Conservation (phyloP, 2,329 filamentous ascomycete genomes). For the Claviceps capensis region DNA sequence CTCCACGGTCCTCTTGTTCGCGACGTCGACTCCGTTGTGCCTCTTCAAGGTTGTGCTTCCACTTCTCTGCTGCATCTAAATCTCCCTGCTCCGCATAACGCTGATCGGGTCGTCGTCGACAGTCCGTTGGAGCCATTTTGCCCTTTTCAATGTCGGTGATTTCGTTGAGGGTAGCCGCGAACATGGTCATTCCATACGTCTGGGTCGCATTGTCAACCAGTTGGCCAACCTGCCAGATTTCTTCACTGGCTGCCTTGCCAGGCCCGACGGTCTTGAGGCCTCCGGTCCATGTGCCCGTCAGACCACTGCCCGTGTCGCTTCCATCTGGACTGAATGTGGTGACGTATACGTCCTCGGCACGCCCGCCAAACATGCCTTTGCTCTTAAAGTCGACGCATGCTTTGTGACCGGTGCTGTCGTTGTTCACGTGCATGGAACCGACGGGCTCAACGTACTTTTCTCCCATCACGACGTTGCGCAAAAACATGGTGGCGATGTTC, state of each 20-base stretch:
- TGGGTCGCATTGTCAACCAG: constrained; percentile 68
- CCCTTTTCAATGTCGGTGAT: constrained; percentile 65
- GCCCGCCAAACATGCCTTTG: constrained; percentile 93
- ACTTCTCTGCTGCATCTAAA: constrained; percentile 67
- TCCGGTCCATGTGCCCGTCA: constrained; percentile 76
- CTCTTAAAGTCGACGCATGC: constrained; percentile 83
- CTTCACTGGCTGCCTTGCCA: constrained; percentile 45
- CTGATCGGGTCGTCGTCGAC: constrained; percentile 75
- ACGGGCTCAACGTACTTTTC: constrained; percentile 97
- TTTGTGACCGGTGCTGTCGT: constrained; percentile 73
- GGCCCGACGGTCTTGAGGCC: constrained; percentile 53
- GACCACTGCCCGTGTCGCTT: constrained; percentile 47
- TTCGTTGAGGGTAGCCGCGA: constrained; percentile 79
- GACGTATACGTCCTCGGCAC: constrained; percentile 77
- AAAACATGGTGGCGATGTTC: constrained; percentile 75
- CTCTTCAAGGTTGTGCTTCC: constrained; percentile 79
- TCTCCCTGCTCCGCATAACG: constrained; percentile 69
- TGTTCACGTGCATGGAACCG: constrained; percentile 72
- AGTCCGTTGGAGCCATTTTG: constrained; percentile 69
- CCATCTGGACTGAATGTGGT: constrained; percentile 58
- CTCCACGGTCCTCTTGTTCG: constrained; percentile 61
- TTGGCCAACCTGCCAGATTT: constrained; percentile 66
- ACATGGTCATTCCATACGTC: constrained; percentile 78
- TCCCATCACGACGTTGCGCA: constrained; percentile 92
- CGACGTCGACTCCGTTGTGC: constrained; percentile 62